These are phyloP conservation scores for Sugiyamaella chiloensis DNA, from an alignment of 805 yeast genomes.

Conservation along the genomic window DNA sequence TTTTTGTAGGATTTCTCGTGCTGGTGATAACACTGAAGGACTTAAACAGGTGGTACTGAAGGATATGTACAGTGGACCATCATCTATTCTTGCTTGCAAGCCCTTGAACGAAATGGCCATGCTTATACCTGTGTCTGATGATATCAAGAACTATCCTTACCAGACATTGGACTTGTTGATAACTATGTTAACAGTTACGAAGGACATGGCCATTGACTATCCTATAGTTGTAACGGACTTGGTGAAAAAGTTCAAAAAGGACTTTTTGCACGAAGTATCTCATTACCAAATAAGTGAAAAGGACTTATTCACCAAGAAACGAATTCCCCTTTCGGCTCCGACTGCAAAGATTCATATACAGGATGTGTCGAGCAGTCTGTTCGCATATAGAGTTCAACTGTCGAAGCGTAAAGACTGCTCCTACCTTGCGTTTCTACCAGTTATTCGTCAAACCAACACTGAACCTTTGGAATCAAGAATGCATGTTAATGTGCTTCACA, in stretches of 20 bases:
- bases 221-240: not conserved
- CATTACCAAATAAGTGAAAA: not conserved
- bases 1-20: not conserved
- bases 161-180: not conserved
- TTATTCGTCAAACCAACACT: conserved; percentile 17
- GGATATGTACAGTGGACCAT: conserved; percentile 2
- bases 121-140: not conserved
- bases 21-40: not conserved
- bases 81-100: not conserved
- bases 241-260: not conserved
- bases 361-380: conserved; percentile 9
- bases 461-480: conserved; percentile 20
- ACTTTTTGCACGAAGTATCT: not conserved
- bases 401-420: not conserved
- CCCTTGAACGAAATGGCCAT: not conserved
- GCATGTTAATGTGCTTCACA: conserved; percentile 19
- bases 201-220: not conserved
- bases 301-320: not conserved
- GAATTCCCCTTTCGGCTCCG: not conserved
- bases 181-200: not conserved
- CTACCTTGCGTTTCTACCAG: conserved; percentile 10
- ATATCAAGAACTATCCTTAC: not conserved
- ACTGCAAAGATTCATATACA: not conserved
- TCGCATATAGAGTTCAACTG: conserved; percentile 9
- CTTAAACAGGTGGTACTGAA: not conserved